Conservation (phyloP, 331 rosid species). For the Phaseolus coccineus region DNA sequence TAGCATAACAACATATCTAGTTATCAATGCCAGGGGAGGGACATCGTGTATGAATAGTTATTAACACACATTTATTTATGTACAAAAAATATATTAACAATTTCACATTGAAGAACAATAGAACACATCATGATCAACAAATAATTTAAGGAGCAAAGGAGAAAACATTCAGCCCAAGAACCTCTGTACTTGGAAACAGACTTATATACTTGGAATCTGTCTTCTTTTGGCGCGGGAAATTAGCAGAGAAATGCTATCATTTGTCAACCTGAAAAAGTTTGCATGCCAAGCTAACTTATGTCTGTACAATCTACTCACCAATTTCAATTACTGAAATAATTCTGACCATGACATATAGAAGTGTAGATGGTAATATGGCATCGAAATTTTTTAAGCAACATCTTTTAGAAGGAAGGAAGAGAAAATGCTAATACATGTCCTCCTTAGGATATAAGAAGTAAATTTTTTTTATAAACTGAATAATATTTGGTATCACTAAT, state of each 20-base stretch:
- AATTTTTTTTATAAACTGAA: background rate
- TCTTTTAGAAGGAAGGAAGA: background rate
- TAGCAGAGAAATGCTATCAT: constrained; percentile 42
- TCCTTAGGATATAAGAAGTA: background rate
- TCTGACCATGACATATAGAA: background rate
- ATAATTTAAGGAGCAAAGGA: constrained; percentile 33
- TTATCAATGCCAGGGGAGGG: constrained; percentile 11
- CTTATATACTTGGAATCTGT: constrained; percentile 40
- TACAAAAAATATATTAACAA: constrained; percentile 45
- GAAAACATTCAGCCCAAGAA: constrained; percentile 46
- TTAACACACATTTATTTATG: constrained; percentile 42
- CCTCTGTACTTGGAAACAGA: constrained; percentile 39
- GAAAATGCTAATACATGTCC: background rate
- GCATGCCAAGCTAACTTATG: constrained; percentile 35
- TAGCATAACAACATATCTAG: constrained; percentile 1
- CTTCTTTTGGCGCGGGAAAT: constrained; percentile 37
- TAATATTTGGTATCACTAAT: background rate
- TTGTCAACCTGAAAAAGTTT: constrained; percentile 49
- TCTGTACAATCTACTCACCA: background rate
- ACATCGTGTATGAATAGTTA: background rate
- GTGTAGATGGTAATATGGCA: background rate
- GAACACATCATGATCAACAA: constrained; percentile 34
- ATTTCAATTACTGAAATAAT: constrained; percentile 35
- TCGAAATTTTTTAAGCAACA: background rate
- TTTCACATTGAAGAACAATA: constrained; percentile 31